A percentile compares a stretch with the other conserved stretches of the same genome.
Conservation (phyloP, 1,284 basidiomycete species). For the Apiotrichum mycotoxinovorans region DNA sequence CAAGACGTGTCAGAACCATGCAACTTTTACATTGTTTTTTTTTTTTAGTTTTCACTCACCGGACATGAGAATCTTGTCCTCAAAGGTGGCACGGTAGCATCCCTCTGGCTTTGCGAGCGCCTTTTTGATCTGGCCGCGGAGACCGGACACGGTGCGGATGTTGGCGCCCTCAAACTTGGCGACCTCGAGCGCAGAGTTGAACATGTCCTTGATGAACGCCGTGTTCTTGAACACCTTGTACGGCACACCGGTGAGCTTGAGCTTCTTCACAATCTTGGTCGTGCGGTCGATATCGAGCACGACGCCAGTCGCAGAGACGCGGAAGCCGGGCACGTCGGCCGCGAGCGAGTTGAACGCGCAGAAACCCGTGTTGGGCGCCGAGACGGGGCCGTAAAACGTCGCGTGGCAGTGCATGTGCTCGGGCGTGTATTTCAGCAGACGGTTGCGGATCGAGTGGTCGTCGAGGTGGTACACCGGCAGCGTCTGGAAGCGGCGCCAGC, state of each 20-base stretch:
- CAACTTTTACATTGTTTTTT: no score
- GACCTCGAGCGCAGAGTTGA: slow-evolving; percentile 84
- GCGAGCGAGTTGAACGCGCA: slow-evolving; percentile 90
- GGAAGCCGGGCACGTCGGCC: slow-evolving; percentile 68
- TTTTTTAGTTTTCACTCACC: slow-evolving; percentile 59
- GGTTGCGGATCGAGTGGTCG: slow-evolving; percentile 94
- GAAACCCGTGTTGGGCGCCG: slow-evolving; percentile 93
- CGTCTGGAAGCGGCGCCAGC: slow-evolving; percentile 94
- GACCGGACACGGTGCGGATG: slow-evolving; percentile 90
- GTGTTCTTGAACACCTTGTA: slow-evolving; percentile 99
- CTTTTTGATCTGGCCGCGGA: slow-evolving; percentile 95
- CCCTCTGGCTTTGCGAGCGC: slow-evolving; percentile 91
- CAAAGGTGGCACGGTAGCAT: slow-evolving; percentile 91
- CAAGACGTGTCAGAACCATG: neutral
- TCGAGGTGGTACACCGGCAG: slow-evolving; percentile 94
- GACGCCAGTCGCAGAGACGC: slow-evolving; percentile 89
- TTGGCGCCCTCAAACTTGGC: slow-evolving; percentile 98
- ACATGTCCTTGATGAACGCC: slow-evolving; percentile 98
- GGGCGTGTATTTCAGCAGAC: slow-evolving; percentile 99
- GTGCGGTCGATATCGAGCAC: slow-evolving; percentile 89
- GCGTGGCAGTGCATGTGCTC: slow-evolving; percentile 99
- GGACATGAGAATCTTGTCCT: slow-evolving; percentile 95
- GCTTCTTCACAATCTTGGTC: slow-evolving; percentile 94
- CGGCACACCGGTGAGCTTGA: slow-evolving; percentile 92
- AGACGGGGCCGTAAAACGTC: slow-evolving; percentile 89